These are phyloP conservation scores for Phlegmacium glaucopus DNA, from an alignment of 768 basidiomycete genomes.

Conservation along the genomic window DNA sequence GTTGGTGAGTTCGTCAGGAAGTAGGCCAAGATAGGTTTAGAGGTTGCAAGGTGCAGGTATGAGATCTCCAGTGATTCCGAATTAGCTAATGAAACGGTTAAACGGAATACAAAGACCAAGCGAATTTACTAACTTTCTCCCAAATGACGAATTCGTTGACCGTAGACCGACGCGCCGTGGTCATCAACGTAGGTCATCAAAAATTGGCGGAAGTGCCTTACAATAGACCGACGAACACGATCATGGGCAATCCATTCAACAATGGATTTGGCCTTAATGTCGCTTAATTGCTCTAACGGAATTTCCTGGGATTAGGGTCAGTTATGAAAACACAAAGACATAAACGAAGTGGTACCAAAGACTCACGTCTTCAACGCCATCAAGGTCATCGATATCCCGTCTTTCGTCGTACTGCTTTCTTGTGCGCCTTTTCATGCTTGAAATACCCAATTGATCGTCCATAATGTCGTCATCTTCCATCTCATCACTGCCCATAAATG, in stretches of 20 bases:
- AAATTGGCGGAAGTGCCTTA: conserved; percentile 92
- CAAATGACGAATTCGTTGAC: conserved; percentile 86
- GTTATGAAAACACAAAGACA: not conserved
- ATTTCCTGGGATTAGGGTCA: conserved; percentile 59
- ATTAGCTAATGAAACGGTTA: conserved; percentile 58
- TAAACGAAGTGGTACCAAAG: not conserved
- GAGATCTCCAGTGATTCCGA: conserved; percentile 97
- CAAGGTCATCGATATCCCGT: conserved; percentile 85
- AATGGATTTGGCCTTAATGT: conserved; percentile 97
- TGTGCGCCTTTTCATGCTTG: conserved; percentile 76
- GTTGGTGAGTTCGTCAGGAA: conserved; percentile 95
- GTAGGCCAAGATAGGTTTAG: conserved; percentile 94
- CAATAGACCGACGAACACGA: conserved; percentile 84
- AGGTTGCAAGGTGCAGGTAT: conserved; percentile 88
- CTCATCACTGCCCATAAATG: conserved; percentile 83
- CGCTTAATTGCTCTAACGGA: conserved; percentile 91
- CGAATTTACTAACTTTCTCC: conserved; percentile 77
- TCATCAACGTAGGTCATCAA: conserved; percentile 96
- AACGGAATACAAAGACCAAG: not conserved
- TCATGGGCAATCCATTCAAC: conserved; percentile 97
- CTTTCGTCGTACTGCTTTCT: conserved; percentile 94
- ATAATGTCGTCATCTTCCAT: conserved; percentile 72
- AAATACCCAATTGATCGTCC: conserved; percentile 61
- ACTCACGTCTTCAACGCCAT: conserved; percentile 82
- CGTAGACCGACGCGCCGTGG: conserved; percentile 88